Conservation (phyloP, 768 basidiomycete species). For the Sarcomyxa edulis region DNA sequence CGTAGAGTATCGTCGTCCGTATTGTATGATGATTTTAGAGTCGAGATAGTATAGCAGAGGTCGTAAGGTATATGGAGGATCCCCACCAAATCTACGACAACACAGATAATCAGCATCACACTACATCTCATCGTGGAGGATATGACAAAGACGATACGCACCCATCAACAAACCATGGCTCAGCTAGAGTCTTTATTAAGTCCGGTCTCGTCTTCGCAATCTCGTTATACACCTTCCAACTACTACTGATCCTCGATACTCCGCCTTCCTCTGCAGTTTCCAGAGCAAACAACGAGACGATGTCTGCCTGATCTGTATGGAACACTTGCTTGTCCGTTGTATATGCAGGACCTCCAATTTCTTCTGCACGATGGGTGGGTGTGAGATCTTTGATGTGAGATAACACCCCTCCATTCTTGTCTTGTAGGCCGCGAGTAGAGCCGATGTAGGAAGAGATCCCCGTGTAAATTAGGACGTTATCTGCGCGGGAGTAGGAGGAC, state of each 20-base stretch:
- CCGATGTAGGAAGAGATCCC: conserved; percentile 19
- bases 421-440: conserved; percentile 14
- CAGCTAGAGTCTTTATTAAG: too few relatives aligned
- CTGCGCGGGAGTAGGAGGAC: conserved; percentile 14
- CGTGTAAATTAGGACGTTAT: conserved; percentile 17
- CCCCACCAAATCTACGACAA: conserved; percentile 33
- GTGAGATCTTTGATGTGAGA: conserved; percentile 20
- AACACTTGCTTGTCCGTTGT: conserved; percentile 21
- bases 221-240: too few relatives aligned
- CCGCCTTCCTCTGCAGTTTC: too few relatives aligned
- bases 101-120: too few relatives aligned
- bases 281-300: too few relatives aligned
- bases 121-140: too few relatives aligned
- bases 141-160: too few relatives aligned
- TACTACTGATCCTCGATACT: too few relatives aligned
- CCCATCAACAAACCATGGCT: too few relatives aligned
- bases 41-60: conserved; percentile 36
- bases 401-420: conserved; percentile 15
- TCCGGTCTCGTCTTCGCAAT: too few relatives aligned
- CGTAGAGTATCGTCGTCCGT: conserved; percentile 41
- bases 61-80: conserved; percentile 29
- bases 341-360: conserved; percentile 18
- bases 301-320: conserved; percentile 17
- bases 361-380: conserved; percentile 9
- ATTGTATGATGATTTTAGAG: conserved; percentile 36